A percentile compares a stretch with the other conserved stretches of the same genome.
Evolutionary conservation across 2,329 filamentous ascomycete species (phyloP).

Genomic region (Leptographium wingfieldii): DNA sequence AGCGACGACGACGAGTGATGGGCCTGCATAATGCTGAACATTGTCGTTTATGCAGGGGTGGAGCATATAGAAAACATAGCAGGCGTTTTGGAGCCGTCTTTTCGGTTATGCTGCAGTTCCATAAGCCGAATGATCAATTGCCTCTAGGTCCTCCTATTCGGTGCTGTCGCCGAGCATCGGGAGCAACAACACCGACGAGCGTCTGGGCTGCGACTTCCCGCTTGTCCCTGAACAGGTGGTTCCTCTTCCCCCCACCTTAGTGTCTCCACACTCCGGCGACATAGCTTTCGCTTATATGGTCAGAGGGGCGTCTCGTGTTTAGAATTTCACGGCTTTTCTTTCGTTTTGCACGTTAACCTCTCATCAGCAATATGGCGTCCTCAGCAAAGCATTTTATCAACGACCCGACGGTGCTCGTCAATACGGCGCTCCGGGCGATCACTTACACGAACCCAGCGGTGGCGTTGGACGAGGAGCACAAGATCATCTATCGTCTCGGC

Average conservation of each 20-base stretch:
- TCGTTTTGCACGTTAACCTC: background rate
- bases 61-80: too few relatives aligned
- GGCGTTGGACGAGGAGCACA: slow-evolving; percentile 65
- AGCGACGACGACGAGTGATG: slow-evolving; percentile 33
- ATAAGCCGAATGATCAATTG: background rate
- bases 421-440: slow-evolving; percentile 60
- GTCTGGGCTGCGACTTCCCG: background rate
- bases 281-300: background rate
- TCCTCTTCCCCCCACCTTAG: background rate
- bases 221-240: background rate
- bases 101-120: too few relatives aligned
- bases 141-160: background rate
- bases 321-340: background rate
- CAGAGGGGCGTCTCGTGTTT: background rate
- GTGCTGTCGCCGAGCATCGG: background rate
- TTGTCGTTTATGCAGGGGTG: too few relatives aligned
- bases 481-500: slow-evolving; percentile 66
- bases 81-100: too few relatives aligned
- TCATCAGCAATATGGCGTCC: slow-evolving; percentile 12
- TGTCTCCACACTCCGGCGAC: background rate
- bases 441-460: slow-evolving; percentile 77
- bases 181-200: background rate
- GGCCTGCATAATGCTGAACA: background rate
- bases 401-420: slow-evolving; percentile 67
- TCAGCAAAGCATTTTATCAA: slow-evolving; percentile 79